Conservation (phyloP, 2,329 filamentous ascomycete species). For the Penicillium occitanis region DNA sequence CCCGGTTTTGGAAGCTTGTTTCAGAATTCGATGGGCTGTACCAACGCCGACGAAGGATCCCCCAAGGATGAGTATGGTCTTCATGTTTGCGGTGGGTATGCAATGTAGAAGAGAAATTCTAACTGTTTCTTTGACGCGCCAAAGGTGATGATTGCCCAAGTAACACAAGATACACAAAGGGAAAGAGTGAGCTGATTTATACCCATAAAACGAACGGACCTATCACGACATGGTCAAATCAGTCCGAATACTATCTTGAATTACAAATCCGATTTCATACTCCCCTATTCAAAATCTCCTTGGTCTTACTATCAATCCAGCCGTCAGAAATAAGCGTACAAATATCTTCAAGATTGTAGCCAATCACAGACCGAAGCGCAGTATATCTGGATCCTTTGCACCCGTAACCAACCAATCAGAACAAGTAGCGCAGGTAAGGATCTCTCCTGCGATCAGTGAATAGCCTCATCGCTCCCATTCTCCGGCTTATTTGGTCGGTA, state of each 20-base stretch:
- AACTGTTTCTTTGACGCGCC: background rate
- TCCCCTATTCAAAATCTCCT: background rate
- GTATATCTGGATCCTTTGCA: background rate
- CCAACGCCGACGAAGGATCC: constrained; percentile 8
- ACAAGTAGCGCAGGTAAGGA: background rate
- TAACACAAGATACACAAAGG: background rate
- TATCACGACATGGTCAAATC: background rate
- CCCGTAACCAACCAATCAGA: background rate
- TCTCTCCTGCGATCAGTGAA: background rate
- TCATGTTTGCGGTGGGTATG: background rate
- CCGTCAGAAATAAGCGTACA: background rate
- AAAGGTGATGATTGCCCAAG: background rate
- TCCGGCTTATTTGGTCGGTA: background rate
- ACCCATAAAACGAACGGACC: background rate
- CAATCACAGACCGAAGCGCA: constrained; percentile 8
- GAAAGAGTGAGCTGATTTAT: background rate
- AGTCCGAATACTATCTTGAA: background rate
- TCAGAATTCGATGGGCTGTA: constrained; percentile 16
- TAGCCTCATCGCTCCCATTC: background rate
- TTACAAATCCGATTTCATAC: background rate
- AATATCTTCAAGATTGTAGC: background rate
- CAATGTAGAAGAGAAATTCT: background rate
- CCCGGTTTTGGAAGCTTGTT: constrained; percentile 13
- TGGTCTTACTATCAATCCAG: background rate
- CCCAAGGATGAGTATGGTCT: constrained; percentile 19